A percentile compares a stretch with the other conserved stretches of the same genome.
Evolutionary conservation across 805 yeast species (phyloP).

Genomic region (Jamesozyma lodderae): DNA sequence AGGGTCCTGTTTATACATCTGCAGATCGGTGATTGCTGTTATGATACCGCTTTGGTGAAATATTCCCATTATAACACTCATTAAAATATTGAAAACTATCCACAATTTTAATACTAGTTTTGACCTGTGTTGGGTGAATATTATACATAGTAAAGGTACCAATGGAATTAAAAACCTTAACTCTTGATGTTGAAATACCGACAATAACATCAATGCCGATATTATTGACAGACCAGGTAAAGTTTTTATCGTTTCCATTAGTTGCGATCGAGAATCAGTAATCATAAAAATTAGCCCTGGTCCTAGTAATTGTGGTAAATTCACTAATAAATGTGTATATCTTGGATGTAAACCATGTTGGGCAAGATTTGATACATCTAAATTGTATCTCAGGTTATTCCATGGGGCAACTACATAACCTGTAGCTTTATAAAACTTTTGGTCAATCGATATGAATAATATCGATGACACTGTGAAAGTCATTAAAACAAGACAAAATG

Average conservation of each 20-base stretch:
- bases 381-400: slow-evolving; percentile 69
- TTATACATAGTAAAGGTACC: slow-evolving; percentile 58
- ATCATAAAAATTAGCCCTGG: slow-evolving; percentile 48
- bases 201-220: slow-evolving; percentile 55
- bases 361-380: slow-evolving; percentile 47
- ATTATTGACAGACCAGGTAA: slow-evolving; percentile 51
- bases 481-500: slow-evolving; percentile 24
- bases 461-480: slow-evolving; percentile 33
- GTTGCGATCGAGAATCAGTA: slow-evolving; percentile 5
- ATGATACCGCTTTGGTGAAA: slow-evolving; percentile 88
- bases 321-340: slow-evolving; percentile 64
- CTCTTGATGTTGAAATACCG: slow-evolving; percentile 86
- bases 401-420: slow-evolving; percentile 52
- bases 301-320: slow-evolving; percentile 75
- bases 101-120: slow-evolving; percentile 32
- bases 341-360: slow-evolving; percentile 78
- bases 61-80: slow-evolving; percentile 65
- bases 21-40: slow-evolving; percentile 30
- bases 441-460: slow-evolving; percentile 44
- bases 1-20: slow-evolving; percentile 7
- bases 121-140: slow-evolving; percentile 34
- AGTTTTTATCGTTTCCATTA: slow-evolving; percentile 11
- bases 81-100: slow-evolving; percentile 52
- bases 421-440: slow-evolving; percentile 32
- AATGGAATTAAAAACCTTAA: slow-evolving; percentile 76